phyloP scores from a whole-genome alignment of 768 basidiomycete genomes.

The Termitomyces sp. region DNA sequence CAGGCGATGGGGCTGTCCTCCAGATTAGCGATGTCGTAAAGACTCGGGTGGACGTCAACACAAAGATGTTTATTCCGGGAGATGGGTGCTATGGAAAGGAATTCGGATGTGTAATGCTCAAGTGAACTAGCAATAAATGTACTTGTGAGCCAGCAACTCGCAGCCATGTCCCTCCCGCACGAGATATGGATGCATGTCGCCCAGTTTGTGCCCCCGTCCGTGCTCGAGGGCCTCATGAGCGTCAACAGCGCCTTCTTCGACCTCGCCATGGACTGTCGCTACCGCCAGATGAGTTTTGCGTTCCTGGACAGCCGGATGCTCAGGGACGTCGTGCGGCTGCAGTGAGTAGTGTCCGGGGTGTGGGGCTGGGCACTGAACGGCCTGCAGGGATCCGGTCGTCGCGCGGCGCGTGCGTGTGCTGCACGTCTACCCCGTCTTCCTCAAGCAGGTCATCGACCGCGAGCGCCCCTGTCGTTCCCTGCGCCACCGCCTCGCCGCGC shows the following conservation, averaged over 20 bases:
- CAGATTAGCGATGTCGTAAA: conserved; percentile 7
- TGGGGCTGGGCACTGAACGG: too few relatives aligned
- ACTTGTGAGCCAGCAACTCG: too few relatives aligned
- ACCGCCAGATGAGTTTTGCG: conserved; percentile 43
- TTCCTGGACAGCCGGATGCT: conserved; percentile 41
- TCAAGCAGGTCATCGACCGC: conserved; percentile 32
- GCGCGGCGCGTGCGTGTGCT: conserved; percentile 42
- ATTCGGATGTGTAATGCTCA: background rate
- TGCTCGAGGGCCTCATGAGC: conserved; percentile 14
- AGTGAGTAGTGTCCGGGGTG: conserved; percentile 17
- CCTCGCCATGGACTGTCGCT: conserved; percentile 38
- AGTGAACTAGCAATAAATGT: too few relatives aligned
- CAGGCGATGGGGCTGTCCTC: conserved; percentile 6
- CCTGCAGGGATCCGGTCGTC: conserved; percentile 37
- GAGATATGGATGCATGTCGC: conserved; percentile 25
- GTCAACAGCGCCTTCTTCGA: conserved; percentile 24
- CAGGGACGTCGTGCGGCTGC: conserved; percentile 31
- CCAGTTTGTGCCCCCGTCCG: conserved; percentile 18
- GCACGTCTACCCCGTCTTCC: conserved; percentile 43
- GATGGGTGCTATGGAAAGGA: conserved; percentile 6
- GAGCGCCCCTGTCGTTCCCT: conserved; percentile 17
- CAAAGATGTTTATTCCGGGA: conserved; percentile 4
- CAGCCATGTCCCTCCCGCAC: conserved; percentile 16
- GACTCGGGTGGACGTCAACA: background rate
- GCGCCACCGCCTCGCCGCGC: conserved; percentile 22